These are phyloP conservation scores for Xylaria arbuscula DNA, from an alignment of 2,329 filamentous ascomycete genomes.

Conservation along the genomic window DNA sequence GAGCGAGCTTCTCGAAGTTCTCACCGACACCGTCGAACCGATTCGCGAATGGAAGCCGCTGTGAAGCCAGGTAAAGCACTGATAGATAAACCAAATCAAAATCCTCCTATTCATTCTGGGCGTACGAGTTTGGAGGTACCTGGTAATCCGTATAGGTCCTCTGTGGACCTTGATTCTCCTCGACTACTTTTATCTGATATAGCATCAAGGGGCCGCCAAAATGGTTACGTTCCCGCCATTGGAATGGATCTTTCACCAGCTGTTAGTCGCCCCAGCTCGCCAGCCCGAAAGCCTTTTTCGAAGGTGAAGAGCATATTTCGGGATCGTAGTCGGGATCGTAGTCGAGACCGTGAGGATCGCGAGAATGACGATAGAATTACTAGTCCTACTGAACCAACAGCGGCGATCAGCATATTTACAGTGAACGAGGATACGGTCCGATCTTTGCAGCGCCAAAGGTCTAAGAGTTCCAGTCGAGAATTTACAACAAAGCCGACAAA, in stretches of 20 bases:
- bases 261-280: conserved; percentile 72
- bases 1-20: conserved; percentile 37
- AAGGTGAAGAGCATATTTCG: conserved; percentile 68
- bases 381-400: conserved; percentile 46
- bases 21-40: conserved; percentile 34
- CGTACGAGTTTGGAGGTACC: conserved; percentile 64
- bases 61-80: conserved; percentile 38
- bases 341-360: conserved; percentile 57
- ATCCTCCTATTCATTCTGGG: conserved; percentile 50
- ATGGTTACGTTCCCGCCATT: conserved; percentile 66
- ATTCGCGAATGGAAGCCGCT: conserved; percentile 40
- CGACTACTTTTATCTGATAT: conserved; percentile 64
- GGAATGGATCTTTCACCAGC: conserved; percentile 72
- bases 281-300: conserved; percentile 67
- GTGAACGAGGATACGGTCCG: conserved; percentile 47
- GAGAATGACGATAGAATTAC: conserved; percentile 52
- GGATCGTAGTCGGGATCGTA: conserved; percentile 65
- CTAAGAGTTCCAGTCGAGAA: conserved; percentile 56
- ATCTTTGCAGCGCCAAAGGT: conserved; percentile 48
- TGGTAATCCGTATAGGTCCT: conserved; percentile 51
- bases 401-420: conserved; percentile 44
- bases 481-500: conserved; percentile 53
- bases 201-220: conserved; percentile 57
- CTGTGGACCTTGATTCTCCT: conserved; percentile 59
- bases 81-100: conserved; percentile 39